Conservation (phyloP, 345 rosid genomes). For the Salix koriyanagi region DNA sequence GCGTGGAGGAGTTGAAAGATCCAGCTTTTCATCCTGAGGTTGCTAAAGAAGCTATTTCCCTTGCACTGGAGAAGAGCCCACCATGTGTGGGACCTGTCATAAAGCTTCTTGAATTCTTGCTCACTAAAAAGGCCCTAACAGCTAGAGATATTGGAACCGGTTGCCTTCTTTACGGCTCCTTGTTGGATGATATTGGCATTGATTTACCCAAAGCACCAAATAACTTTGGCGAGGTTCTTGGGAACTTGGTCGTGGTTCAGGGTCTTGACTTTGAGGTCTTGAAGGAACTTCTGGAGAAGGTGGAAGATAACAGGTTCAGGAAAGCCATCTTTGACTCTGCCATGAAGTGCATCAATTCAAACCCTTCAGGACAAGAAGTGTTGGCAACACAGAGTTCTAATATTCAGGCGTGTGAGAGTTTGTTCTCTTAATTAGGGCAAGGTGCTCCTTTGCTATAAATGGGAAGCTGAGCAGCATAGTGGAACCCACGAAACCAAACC, state of each 20-base stretch:
- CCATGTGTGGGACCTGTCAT: slow-evolving; percentile 45
- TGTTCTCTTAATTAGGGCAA: slow-evolving; percentile 15
- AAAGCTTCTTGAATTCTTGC: slow-evolving; percentile 41
- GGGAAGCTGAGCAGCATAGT: background rate
- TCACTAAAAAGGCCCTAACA: slow-evolving; percentile 37
- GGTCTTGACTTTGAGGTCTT: slow-evolving; percentile 45
- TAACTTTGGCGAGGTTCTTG: slow-evolving; percentile 64
- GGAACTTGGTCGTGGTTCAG: slow-evolving; percentile 44
- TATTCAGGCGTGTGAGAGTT: slow-evolving; percentile 34
- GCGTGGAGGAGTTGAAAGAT: slow-evolving; percentile 57
- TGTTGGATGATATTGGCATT: slow-evolving; percentile 67
- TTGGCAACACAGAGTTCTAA: slow-evolving; percentile 28
- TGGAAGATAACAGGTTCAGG: slow-evolving; percentile 52
- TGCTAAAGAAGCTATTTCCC: slow-evolving; percentile 64
- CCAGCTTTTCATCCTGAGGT: slow-evolving; percentile 61
- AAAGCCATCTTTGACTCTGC: slow-evolving; percentile 32
- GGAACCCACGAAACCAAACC: background rate
- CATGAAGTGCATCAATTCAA: slow-evolving; percentile 18
- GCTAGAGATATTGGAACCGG: slow-evolving; percentile 48
- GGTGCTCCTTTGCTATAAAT: background rate
- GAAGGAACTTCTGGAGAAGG: slow-evolving; percentile 48
- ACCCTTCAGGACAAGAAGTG: slow-evolving; percentile 26
- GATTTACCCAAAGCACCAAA: slow-evolving; percentile 75
- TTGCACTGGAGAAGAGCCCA: slow-evolving; percentile 65
- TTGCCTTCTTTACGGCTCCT: slow-evolving; percentile 53